Evolutionary conservation across 768 basidiomycete genomes (phyloP).

Genomic region (Calocera viscosa): DNA sequence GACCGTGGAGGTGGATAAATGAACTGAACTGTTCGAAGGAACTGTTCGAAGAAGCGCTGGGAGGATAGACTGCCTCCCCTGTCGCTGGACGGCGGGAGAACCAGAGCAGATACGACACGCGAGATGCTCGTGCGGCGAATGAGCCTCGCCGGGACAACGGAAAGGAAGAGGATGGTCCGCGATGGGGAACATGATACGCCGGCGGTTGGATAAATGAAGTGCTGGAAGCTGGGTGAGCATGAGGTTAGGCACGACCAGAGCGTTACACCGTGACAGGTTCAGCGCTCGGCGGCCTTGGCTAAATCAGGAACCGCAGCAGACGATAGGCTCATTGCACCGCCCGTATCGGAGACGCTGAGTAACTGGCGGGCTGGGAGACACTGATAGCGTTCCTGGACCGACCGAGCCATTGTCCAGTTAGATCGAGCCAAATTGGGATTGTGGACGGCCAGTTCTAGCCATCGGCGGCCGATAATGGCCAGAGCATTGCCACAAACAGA

Average conservation of each 20-base stretch:
- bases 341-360: neutral
- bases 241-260: neutral
- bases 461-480: conserved; percentile 1
- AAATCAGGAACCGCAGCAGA: neutral
- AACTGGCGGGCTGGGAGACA: neutral
- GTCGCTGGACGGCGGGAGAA: neutral
- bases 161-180: neutral
- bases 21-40: neutral
- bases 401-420: no score
- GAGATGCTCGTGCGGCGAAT: neutral
- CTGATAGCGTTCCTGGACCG: neutral
- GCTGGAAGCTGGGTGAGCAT: neutral
- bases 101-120: neutral
- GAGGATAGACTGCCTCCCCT: neutral
- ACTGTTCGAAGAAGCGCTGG: no score
- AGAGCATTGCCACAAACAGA: neutral
- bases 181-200: conserved; percentile 1
- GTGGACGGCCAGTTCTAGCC: neutral
- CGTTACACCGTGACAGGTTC: conserved; percentile 2
- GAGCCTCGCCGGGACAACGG: neutral
- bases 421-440: neutral
- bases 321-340: neutral
- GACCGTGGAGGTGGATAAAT: neutral
- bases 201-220: neutral
- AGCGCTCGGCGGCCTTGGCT: neutral